A percentile compares a stretch with the other conserved stretches of the same genome.
phyloP scores from a whole-genome alignment of 352 stramenopile species.

The Thraustochytrium sp. region DNA sequence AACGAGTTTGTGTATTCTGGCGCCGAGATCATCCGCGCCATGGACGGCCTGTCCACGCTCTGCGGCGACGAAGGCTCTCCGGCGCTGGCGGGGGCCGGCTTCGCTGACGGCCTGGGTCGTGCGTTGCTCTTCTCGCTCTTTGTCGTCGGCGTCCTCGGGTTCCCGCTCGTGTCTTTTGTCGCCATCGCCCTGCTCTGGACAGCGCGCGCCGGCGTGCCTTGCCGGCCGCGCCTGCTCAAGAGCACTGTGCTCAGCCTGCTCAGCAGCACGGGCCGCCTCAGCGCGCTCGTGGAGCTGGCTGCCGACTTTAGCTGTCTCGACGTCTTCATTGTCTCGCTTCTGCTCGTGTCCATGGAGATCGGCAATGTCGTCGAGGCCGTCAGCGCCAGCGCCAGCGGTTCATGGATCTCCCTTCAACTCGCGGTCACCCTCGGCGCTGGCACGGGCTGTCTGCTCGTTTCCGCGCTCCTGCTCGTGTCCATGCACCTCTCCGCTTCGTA shows the following conservation, averaged over 20 bases:
- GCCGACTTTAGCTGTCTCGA: slow-evolving; percentile 5
- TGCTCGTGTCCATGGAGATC: not conserved
- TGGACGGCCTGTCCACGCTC: not conserved
- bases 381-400: not conserved
- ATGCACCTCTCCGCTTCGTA: not conserved
- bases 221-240: not conserved
- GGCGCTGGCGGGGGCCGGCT: not conserved
- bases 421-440: not conserved
- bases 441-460: not conserved
- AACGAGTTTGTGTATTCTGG: not conserved
- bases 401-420: not conserved
- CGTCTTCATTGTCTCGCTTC: slow-evolving; percentile 37
- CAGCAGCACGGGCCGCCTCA: not conserved
- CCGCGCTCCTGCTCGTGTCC: not conserved
- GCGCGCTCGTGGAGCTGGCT: not conserved
- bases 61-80: too few relatives aligned
- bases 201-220: not conserved
- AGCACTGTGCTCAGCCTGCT: not conserved
- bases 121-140: not conserved
- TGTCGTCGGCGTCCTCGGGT: not conserved
- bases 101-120: not conserved
- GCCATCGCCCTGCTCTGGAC: not conserved
- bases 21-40: not conserved
- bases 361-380: slow-evolving; percentile 7
- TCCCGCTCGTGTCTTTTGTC: not conserved